Percentiles rank a stretch among this genome's conserved stretches.
Conservation (phyloP, 441 rosid genomes). For the Adansonia gregorii region DNA sequence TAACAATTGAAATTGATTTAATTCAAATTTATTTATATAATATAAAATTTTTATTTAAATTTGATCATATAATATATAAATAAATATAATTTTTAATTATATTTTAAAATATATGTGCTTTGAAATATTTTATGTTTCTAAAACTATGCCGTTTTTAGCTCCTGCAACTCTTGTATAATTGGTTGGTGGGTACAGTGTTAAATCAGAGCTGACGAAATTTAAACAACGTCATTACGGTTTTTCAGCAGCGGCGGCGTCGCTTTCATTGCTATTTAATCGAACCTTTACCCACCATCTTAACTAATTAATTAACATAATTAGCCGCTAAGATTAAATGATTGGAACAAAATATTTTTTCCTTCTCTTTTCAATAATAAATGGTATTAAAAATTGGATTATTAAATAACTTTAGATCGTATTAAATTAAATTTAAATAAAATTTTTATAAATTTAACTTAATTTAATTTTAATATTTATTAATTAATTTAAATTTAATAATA, state of each 20-base stretch:
- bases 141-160: neutral
- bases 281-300: slow-evolving; percentile 34
- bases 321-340: neutral
- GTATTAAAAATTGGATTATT: too few relatives aligned
- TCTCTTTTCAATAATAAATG: neutral
- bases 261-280: slow-evolving; percentile 30
- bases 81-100: too few relatives aligned
- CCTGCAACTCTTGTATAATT: neutral
- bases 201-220: slow-evolving; percentile 26
- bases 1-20: too few relatives aligned
- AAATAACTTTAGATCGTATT: too few relatives aligned
- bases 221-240: slow-evolving; percentile 18
- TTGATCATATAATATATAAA: too few relatives aligned
- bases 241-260: slow-evolving; percentile 33
- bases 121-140: neutral
- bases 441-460: too few relatives aligned
- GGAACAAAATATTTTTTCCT: neutral
- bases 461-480: too few relatives aligned
- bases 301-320: neutral
- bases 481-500: too few relatives aligned
- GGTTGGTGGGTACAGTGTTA: slow-evolving; percentile 41
- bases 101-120: too few relatives aligned
- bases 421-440: too few relatives aligned
- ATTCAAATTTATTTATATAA: too few relatives aligned
- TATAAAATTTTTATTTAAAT: too few relatives aligned